A percentile compares a stretch with the other conserved stretches of the same genome.
Evolutionary conservation across 805 yeast species (phyloP).

Genomic region (Saccharomycopsis selenospora): DNA sequence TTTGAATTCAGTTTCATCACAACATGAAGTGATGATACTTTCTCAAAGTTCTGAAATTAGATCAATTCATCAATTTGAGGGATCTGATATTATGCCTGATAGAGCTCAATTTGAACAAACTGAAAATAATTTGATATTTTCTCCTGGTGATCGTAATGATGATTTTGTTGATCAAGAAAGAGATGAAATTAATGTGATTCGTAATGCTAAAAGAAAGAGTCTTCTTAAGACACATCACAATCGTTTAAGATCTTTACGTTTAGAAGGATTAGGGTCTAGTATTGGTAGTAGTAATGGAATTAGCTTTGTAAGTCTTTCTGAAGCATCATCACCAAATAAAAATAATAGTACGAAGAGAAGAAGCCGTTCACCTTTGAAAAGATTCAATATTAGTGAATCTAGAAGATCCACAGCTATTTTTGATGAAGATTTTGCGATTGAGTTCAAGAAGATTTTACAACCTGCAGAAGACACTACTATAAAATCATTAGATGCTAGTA

Average conservation of each 20-base stretch:
- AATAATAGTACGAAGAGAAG: background rate
- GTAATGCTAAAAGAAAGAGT: slow-evolving; percentile 13
- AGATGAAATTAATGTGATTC: background rate
- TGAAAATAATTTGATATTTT: too few relatives aligned
- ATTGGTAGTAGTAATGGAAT: background rate
- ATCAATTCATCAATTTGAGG: too few relatives aligned
- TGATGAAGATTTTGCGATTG: slow-evolving; percentile 15
- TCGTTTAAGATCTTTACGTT: background rate
- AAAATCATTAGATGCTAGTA: background rate
- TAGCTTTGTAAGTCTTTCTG: background rate
- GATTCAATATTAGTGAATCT: slow-evolving; percentile 8
- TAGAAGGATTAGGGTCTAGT: background rate
- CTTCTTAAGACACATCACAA: slow-evolving; percentile 4
- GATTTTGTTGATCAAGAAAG: background rate
- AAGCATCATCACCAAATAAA: slow-evolving; percentile 10
- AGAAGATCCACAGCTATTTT: slow-evolving; percentile 15
- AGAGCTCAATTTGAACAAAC: too few relatives aligned
- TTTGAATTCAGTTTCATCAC: too few relatives aligned
- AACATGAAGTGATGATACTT: too few relatives aligned
- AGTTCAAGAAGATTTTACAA: background rate
- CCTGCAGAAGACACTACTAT: background rate
- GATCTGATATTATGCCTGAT: too few relatives aligned
- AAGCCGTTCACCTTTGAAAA: slow-evolving; percentile 18
- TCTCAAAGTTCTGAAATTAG: too few relatives aligned
- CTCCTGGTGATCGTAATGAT: too few relatives aligned